Evolutionary conservation across 192 early-diverging fungal genomes (phyloP).

Genomic region (Backusella westeae): DNA sequence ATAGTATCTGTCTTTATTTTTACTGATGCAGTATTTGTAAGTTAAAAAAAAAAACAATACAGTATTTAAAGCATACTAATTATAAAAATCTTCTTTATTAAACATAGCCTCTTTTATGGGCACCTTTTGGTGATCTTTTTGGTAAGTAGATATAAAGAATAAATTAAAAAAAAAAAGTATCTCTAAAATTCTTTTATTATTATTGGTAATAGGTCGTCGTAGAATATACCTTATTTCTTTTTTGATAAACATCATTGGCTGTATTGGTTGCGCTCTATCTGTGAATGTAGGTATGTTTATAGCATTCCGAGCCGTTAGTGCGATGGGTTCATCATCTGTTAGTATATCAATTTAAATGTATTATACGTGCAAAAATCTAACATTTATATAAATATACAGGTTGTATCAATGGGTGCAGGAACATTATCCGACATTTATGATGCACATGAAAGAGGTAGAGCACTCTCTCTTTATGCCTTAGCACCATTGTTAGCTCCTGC

Average conservation of each 20-base stretch:
- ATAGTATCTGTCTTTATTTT: conserved; percentile 30
- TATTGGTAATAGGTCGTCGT: conserved; percentile 17
- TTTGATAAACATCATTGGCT: conserved; percentile 20
- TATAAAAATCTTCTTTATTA: neutral
- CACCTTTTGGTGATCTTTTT: conserved; percentile 25
- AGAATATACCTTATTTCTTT: conserved; percentile 31
- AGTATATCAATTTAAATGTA: neutral
- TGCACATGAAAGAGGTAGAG: conserved; percentile 31
- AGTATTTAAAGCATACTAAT: neutral
- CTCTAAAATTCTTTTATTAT: neutral
- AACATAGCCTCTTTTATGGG: conserved; percentile 24
- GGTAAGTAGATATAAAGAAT: neutral
- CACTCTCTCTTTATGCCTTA: conserved; percentile 26
- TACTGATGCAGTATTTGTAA: conserved; percentile 30
- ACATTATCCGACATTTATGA: conserved; percentile 36
- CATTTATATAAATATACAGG: conserved; percentile 5
- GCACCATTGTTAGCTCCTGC: conserved; percentile 31
- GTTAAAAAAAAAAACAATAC: neutral
- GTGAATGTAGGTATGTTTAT: conserved; percentile 28
- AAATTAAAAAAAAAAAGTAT: neutral
- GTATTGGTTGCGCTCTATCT: conserved; percentile 29
- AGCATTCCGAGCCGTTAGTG: conserved; percentile 24
- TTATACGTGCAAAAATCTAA: neutral
- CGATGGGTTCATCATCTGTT: conserved; percentile 28
- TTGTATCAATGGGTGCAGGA: conserved; percentile 33